Base-by-base conservation (phyloP, 257 asterid genomes). In the Nicotiana sylvestris region DNA sequence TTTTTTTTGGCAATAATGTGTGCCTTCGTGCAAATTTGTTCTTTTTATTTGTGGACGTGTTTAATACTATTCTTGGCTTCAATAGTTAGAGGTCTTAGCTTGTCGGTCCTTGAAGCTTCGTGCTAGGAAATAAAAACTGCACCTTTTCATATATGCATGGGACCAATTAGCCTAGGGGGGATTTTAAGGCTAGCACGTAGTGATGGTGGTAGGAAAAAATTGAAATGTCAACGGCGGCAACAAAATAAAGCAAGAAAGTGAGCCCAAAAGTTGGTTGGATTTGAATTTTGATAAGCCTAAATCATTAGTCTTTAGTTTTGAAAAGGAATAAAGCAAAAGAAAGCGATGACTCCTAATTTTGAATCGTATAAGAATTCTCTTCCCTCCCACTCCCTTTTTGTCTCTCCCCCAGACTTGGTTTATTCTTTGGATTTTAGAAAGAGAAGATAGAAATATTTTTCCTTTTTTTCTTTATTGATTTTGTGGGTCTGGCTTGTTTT, bases 171-270 rank as follows among this genome's bases (percentile, higher is more conserved):
- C 39, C 39, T 35, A 0, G 39, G n/a, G 39, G 8, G 8, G 25
- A 74, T 49, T 51, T 17, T 25, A 25, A 49, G 43, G 62, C 15
- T 49, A 46, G 25, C 62, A 72, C 61, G 79, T 21, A 25, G 79
- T 2, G 5, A 18, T 72, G 49, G 39, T 11, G 39, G 79, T 46
- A 35, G 79, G 21, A 27, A 49, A 74, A 3, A 29, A 46, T 27
- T 74, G 80, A 74, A 74, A 74, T 51, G 80, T 74, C 80, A 74
- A 74, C 61, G 43, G 43, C 39, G 39, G 27, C 80, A 49, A 49
- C 43, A 62, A 25, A 74, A 74, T 46, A 74, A 74, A 49, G 80
- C 60, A 18, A 16, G 11, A 6, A 58, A 58, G 1, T 72, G 78
- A 4, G 10, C 64, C 27, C 16, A 21, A 72, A 39, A 70, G 79